phyloP scores from a whole-genome alignment of 2,329 filamentous ascomycete species.

The Ascochyta clinopodiicola region DNA sequence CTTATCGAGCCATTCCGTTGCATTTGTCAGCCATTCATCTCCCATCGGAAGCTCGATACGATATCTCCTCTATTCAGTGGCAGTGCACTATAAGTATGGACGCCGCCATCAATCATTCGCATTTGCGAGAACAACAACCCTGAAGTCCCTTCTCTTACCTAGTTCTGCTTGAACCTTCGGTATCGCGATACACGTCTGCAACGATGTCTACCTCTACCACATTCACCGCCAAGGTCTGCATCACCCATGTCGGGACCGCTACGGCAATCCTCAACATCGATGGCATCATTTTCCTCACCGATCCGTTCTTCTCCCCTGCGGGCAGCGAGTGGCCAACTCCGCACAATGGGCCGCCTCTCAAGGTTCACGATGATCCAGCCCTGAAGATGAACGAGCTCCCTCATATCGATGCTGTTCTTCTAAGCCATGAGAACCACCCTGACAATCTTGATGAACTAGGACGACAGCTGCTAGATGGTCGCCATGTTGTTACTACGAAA shows the following conservation, averaged over 20 bases:
- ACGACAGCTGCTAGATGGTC: constrained; percentile 55
- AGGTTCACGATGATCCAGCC: constrained; percentile 33
- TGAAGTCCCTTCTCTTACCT: too few relatives aligned
- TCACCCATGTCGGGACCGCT: constrained; percentile 58
- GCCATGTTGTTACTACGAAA: constrained; percentile 55
- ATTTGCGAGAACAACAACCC: too few relatives aligned
- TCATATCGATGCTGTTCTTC: constrained; percentile 56
- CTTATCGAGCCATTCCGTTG: too few relatives aligned
- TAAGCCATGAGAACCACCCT: constrained; percentile 60
- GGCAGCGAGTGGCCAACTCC: constrained; percentile 10
- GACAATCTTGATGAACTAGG: constrained; percentile 59
- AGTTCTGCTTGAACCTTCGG: too few relatives aligned
- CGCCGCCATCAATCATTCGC: too few relatives aligned
- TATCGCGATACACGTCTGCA: too few relatives aligned
- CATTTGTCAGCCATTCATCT: too few relatives aligned
- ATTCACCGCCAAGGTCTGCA: constrained; percentile 33
- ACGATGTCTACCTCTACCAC: not conserved
- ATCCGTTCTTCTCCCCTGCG: constrained; percentile 33
- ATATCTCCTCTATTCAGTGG: too few relatives aligned
- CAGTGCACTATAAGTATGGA: too few relatives aligned
- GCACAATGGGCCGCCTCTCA: constrained; percentile 41
- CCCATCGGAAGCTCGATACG: too few relatives aligned
- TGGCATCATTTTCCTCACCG: constrained; percentile 32
- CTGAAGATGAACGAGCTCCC: constrained; percentile 40
- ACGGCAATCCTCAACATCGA: constrained; percentile 54